Base-by-base conservation (phyloP, 352 stramenopile species). In the Thalassiosira exigua region DNA sequence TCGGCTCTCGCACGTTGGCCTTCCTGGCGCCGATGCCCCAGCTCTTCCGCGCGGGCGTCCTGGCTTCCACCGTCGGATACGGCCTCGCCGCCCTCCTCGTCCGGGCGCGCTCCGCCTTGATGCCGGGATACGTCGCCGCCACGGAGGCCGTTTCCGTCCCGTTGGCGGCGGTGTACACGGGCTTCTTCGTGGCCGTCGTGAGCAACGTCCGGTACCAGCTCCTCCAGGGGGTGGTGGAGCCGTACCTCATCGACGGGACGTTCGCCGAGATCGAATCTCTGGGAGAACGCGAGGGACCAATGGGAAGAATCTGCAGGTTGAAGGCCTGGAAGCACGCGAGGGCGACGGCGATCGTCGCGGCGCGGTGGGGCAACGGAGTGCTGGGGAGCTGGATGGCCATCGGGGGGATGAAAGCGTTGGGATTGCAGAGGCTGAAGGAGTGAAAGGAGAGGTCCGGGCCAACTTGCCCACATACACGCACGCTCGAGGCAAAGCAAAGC, bases 191-290 rank as follows among this genome's bases (percentile, higher is more conserved):
- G 82, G 82, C 82, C 0, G 24, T 92, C 27, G 78, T 92, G 17
- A 90, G 79, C 36, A 93, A 93, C 69, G 30, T 91, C 50, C 72
- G 86, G 7, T 93, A 93, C 82, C 88, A 93, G 66, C 1, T 93
- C n/a, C 68, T 93, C 4, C 86, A 92, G 64, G 88, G 88, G 32
- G 36, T 92, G 1, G 52, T 93, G 12, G 86, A 93, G 67, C 88
- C 85, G 14, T 72, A 71, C 14, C n/a, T 88, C 2, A 80, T 90
- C 58, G 82, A 88, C 61, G 58, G 51, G 33, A 17, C 73, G n/a
- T 87, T 88, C 60, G 30, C 44, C 0, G 68, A 50, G 22, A 48
- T 87, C 11, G 57, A 81, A 32, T 30, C 3, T 14, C 14, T 73
- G 9, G 29, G 32, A 30, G 21, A 61, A 30, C 41, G 42, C 36